These are phyloP conservation scores for Sanghuangporus baumii DNA, from an alignment of 1,284 basidiomycete species.

Conservation along the genomic window DNA sequence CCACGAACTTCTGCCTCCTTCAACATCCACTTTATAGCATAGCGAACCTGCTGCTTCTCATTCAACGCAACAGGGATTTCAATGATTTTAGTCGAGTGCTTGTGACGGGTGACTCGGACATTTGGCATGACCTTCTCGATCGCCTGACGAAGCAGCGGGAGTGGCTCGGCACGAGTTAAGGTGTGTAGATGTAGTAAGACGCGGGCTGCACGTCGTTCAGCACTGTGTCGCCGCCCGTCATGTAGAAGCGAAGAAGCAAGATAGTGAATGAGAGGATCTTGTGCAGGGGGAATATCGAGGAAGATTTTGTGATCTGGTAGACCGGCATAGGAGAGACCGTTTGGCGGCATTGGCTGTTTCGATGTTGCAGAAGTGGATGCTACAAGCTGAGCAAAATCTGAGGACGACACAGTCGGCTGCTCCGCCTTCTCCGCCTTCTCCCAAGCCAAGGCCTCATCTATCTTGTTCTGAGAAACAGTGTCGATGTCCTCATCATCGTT, in stretches of 20 bases:
- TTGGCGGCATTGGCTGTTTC: background rate
- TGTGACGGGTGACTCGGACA: constrained; percentile 45
- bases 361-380: background rate
- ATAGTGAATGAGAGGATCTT: constrained; percentile 73
- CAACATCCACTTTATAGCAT: constrained; percentile 64
- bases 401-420: background rate
- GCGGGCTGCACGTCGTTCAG: constrained; percentile 50
- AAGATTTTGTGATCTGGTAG: constrained; percentile 15
- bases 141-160: constrained; percentile 74
- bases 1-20: constrained; percentile 46
- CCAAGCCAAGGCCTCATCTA: background rate
- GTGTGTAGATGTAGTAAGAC: constrained; percentile 69
- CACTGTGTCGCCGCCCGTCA: constrained; percentile 65
- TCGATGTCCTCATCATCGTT: background rate
- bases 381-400: background rate
- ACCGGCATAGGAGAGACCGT: constrained; percentile 13
- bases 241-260: constrained; percentile 63
- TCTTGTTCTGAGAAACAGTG: background rate
- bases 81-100: constrained; percentile 56
- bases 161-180: constrained; percentile 66
- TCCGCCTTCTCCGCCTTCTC: background rate
- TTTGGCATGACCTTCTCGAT: constrained; percentile 62
- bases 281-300: constrained; percentile 61
- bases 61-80: constrained; percentile 63
- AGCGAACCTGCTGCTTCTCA: constrained; percentile 70